These are phyloP conservation scores for Ziziphus jujuba DNA, from an alignment of 306 rosid species.

Conservation along the genomic window DNA sequence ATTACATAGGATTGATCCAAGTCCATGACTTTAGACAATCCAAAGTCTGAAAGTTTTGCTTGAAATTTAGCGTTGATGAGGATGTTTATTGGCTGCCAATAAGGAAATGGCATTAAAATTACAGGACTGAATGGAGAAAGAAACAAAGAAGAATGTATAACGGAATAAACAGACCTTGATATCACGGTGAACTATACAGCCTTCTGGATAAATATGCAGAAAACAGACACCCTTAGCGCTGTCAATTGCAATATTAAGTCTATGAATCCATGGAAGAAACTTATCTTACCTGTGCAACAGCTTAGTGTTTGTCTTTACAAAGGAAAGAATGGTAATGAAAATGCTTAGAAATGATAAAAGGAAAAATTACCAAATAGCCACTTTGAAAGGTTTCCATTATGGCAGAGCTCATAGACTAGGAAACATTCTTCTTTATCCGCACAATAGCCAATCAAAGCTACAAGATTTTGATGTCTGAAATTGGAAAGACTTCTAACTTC, in stretches of 20 bases:
- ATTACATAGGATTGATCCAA: conserved; percentile 54
- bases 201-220: conserved; percentile 58
- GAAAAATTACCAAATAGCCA: conserved; percentile 64
- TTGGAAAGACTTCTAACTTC: conserved; percentile 64
- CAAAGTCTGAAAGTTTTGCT: conserved; percentile 74
- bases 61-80: conserved; percentile 48
- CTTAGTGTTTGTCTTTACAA: neutral
- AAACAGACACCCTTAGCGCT: conserved; percentile 62
- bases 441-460: conserved; percentile 50
- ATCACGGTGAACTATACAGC: conserved; percentile 73
- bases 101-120: conserved; percentile 10
- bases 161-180: conserved; percentile 46
- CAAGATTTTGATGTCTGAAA: conserved; percentile 58
- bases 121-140: neutral
- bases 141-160: neutral
- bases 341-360: neutral
- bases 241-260: conserved; percentile 55
- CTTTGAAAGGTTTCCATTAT: conserved; percentile 62
- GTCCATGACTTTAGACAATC: conserved; percentile 60
- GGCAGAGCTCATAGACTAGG: conserved; percentile 71
- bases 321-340: conserved; percentile 1
- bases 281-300: conserved; percentile 42
- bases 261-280: conserved; percentile 56
- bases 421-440: conserved; percentile 52
- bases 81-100: conserved; percentile 65